Conservation (phyloP, 306 rosid genomes). For the Acacia confusa region DNA sequence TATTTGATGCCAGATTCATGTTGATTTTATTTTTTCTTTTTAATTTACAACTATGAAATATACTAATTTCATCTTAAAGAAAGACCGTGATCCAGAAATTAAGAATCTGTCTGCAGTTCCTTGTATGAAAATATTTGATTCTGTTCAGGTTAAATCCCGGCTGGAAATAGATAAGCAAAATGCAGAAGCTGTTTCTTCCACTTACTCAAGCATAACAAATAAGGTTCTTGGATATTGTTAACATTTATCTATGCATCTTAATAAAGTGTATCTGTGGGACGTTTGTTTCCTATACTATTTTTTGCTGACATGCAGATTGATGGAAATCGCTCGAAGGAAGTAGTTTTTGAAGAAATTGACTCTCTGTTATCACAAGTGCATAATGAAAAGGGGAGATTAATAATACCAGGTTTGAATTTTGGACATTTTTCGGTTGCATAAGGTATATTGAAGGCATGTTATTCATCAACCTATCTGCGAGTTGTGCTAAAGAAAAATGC, state of each 20-base stretch:
- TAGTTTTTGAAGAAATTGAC: conserved; percentile 69
- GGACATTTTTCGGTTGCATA: conserved; percentile 8
- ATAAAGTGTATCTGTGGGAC: conserved; percentile 14
- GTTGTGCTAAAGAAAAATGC: conserved; percentile 2
- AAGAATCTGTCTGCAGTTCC: conserved; percentile 9
- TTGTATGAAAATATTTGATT: conserved; percentile 20
- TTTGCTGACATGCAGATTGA: conserved; percentile 57
- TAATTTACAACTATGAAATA: conserved; percentile 17
- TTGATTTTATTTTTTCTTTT: background rate
- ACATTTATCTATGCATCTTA: conserved; percentile 20
- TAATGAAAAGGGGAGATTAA: conserved; percentile 42
- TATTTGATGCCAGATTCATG: background rate
- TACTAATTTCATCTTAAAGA: conserved; percentile 12
- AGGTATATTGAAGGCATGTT: background rate
- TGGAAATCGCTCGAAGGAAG: conserved; percentile 73
- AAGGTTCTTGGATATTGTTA: conserved; percentile 49
- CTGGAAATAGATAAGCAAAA: conserved; percentile 77
- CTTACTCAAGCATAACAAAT: conserved; percentile 63
- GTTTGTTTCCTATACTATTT: conserved; percentile 10
- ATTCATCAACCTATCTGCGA: conserved; percentile 16
- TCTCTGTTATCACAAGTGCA: conserved; percentile 59
- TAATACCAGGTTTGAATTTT: conserved; percentile 50
- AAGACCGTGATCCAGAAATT: background rate
- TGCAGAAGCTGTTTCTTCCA: conserved; percentile 67
- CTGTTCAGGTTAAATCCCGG: conserved; percentile 72